Conservation (phyloP, 1,284 basidiomycete species). For the Chalciporus sp. region DNA sequence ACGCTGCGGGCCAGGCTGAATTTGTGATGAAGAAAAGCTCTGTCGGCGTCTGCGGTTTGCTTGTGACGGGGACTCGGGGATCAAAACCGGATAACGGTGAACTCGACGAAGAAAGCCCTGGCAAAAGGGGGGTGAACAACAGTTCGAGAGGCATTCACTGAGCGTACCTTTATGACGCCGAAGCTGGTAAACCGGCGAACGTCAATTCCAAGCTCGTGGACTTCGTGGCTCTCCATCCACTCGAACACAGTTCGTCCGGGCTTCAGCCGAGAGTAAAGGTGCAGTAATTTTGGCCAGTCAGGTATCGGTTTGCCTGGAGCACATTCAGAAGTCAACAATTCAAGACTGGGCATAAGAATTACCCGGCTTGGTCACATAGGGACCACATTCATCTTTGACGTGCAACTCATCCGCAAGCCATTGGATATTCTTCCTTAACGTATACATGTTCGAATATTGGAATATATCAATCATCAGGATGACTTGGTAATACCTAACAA, state of each 20-base stretch:
- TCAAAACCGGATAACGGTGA: conserved; percentile 87
- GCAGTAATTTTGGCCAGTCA: conserved; percentile 84
- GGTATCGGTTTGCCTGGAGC: conserved; percentile 52
- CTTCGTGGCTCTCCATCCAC: conserved; percentile 85
- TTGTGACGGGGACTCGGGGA: conserved; percentile 39
- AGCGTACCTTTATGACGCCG: conserved; percentile 89
- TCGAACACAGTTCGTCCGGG: conserved; percentile 84
- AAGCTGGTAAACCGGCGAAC: conserved; percentile 95
- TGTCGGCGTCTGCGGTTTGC: conserved; percentile 44
- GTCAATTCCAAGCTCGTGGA: conserved; percentile 80
- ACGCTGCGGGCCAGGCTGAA: conserved; percentile 29
- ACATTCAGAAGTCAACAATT: conserved; percentile 5
- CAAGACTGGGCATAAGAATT: conserved; percentile 6
- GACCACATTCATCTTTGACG: conserved; percentile 86
- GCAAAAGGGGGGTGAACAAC: background rate
- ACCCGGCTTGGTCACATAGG: conserved; percentile 85
- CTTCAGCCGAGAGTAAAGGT: conserved; percentile 86
- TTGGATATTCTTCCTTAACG: conserved; percentile 80
- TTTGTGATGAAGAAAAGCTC: conserved; percentile 39
- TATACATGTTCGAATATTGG: conserved; percentile 98
- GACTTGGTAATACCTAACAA: conserved; percentile 86
- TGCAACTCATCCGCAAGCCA: conserved; percentile 83
- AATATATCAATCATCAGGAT: conserved; percentile 97
- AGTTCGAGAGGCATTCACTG: conserved; percentile 1
- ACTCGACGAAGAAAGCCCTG: conserved; percentile 91